These are phyloP conservation scores for Hericium coralloides DNA, from an alignment of 768 basidiomycete genomes.

Conservation along the genomic window DNA sequence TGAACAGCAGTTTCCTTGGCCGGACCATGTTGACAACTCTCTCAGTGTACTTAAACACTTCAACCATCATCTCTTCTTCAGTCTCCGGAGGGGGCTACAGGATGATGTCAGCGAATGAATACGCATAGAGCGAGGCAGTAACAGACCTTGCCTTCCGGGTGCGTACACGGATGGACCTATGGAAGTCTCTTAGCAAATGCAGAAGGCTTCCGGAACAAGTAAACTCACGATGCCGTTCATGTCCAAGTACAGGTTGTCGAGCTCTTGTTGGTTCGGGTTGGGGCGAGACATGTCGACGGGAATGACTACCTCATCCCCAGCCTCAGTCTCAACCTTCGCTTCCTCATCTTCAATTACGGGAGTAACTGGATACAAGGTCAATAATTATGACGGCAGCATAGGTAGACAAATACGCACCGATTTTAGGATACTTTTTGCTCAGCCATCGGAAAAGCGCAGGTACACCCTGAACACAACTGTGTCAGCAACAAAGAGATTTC, in stretches of 20 bases:
- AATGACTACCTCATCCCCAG: constrained; percentile 58
- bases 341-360: constrained; percentile 85
- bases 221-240: constrained; percentile 96
- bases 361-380: constrained; percentile 35
- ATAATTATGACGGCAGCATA: background rate
- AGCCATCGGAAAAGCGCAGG: constrained; percentile 98
- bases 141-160: constrained; percentile 88
- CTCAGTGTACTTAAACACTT: constrained; percentile 94
- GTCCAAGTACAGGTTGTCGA: constrained; percentile 94
- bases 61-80: constrained; percentile 99
- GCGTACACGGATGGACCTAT: constrained; percentile 97
- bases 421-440: constrained; percentile 98
- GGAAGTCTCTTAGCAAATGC: constrained; percentile 1
- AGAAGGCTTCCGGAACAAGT: background rate
- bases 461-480: constrained; percentile 61
- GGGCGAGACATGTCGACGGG: constrained; percentile 71
- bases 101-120: background rate
- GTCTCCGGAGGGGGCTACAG: constrained; percentile 88
- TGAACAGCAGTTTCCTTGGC: constrained; percentile 90
- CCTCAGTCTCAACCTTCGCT: constrained; percentile 51
- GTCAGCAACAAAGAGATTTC: background rate
- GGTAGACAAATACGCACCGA: constrained; percentile 43
- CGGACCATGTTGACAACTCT: constrained; percentile 95
- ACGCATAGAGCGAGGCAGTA: background rate
- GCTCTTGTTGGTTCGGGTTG: constrained; percentile 95